Conservation (phyloP, 2,329 filamentous ascomycete genomes). For the Alternaria arborescens region DNA sequence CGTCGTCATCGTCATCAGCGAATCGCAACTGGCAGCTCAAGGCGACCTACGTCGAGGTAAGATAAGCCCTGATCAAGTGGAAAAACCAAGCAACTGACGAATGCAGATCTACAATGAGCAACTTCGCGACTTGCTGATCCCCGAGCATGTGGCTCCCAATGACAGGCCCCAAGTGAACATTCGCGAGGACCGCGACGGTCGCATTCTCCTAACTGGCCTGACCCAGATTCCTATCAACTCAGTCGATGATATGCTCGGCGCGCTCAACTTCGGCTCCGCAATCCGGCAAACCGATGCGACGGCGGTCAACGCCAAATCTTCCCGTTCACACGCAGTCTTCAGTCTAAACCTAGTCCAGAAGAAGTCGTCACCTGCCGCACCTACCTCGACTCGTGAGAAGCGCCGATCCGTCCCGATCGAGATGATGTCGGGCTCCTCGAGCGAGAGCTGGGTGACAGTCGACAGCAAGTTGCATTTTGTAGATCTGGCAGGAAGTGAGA, state of each 20-base stretch:
- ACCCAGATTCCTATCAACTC: constrained; percentile 89
- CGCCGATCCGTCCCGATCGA: constrained; percentile 88
- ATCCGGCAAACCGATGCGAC: constrained; percentile 98
- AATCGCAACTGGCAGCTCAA: constrained; percentile 91
- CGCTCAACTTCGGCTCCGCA: constrained; percentile 88
- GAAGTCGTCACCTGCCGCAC: constrained; percentile 64
- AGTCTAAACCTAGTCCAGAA: constrained; percentile 92
- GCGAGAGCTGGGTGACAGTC: constrained; percentile 76
- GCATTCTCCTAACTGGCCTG: constrained; percentile 91
- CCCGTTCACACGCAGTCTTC: constrained; percentile 96
- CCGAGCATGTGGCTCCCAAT: constrained; percentile 72
- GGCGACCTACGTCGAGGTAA: constrained; percentile 84
- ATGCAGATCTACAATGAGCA: constrained; percentile 94
- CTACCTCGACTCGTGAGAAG: constrained; percentile 72
- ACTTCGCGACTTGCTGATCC: constrained; percentile 84
- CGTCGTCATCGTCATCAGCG: constrained; percentile 51
- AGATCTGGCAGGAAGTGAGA: constrained; percentile 94
- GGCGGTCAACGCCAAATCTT: constrained; percentile 96
- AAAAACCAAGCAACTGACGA: constrained; percentile 23
- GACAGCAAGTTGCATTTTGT: constrained; percentile 99
- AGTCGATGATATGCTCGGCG: constrained; percentile 87
- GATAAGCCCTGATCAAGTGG: constrained; percentile 5
- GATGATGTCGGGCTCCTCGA: constrained; percentile 67
- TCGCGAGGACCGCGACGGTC: constrained; percentile 91
- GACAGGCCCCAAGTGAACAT: constrained; percentile 88